Conservation (phyloP, 208 protist species). For the Borovskyia barvae region DNA sequence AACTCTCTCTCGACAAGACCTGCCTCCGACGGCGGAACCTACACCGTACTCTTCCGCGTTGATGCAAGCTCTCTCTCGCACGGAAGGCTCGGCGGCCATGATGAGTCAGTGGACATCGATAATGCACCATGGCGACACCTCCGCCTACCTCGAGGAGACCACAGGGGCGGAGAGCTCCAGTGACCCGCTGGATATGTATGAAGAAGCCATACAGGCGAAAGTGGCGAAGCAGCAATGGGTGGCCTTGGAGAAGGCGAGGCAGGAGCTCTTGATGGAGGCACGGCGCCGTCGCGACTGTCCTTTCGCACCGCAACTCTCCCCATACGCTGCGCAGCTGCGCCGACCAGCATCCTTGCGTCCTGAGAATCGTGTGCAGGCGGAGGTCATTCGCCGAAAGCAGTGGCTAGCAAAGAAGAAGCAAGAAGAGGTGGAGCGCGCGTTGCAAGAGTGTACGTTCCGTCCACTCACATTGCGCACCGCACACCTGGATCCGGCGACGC, state of each 20-base stretch:
- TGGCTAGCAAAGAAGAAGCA: conserved; percentile 55
- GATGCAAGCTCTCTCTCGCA: conserved; percentile 58
- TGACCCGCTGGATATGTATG: conserved; percentile 50
- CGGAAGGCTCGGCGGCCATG: conserved; percentile 34
- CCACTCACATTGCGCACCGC: conserved; percentile 66
- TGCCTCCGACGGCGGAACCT: not conserved
- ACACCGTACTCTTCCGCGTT: conserved; percentile 49
- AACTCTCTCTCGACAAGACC: not conserved
- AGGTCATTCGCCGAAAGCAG: conserved; percentile 66
- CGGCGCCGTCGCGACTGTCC: conserved; percentile 63
- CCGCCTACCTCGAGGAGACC: conserved; percentile 2
- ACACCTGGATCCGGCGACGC: conserved; percentile 29
- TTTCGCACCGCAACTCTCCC: conserved; percentile 66
- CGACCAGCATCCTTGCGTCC: conserved; percentile 63
- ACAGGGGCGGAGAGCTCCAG: not conserved
- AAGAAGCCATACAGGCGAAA: conserved; percentile 66
- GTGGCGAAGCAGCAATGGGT: conserved; percentile 84
- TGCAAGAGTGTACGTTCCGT: conserved; percentile 81
- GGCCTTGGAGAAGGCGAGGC: conserved; percentile 64
- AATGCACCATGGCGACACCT: conserved; percentile 1
- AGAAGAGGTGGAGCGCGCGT: conserved; percentile 56
- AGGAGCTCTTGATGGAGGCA: conserved; percentile 63
- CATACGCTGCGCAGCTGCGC: conserved; percentile 56
- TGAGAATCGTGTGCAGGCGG: conserved; percentile 60
- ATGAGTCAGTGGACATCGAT: conserved; percentile 12